Percentiles rank a stretch among this genome's conserved stretches.
Evolutionary conservation across 768 basidiomycete species (phyloP).

Genomic region (Kwoniella botswanensis): DNA sequence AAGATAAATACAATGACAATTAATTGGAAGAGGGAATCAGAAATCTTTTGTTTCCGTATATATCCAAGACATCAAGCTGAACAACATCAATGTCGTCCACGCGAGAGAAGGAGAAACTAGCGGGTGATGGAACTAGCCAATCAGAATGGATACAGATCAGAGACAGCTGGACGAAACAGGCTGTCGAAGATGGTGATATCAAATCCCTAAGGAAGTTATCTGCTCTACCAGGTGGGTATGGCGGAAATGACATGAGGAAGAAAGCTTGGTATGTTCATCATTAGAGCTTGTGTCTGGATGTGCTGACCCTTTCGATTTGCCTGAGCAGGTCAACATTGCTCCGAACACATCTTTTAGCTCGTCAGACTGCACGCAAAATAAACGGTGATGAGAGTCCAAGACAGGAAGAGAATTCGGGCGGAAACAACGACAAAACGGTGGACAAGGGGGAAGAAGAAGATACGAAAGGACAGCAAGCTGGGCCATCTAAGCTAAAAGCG

Average conservation of each 20-base stretch:
- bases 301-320: too few relatives aligned
- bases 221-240: slow-evolving; percentile 55
- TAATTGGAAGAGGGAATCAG: too few relatives aligned
- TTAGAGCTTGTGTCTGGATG: too few relatives aligned
- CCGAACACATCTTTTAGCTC: slow-evolving; percentile 2
- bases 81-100: background rate
- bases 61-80: too few relatives aligned
- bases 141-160: slow-evolving; percentile 34
- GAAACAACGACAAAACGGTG: background rate
- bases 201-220: slow-evolving; percentile 45
- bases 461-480: background rate
- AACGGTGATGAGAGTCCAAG: background rate
- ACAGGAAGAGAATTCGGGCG: background rate
- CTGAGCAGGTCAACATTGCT: slow-evolving; percentile 6
- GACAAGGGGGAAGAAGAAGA: background rate
- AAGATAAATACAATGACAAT: too few relatives aligned
- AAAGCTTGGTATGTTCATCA: slow-evolving; percentile 52
- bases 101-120: background rate
- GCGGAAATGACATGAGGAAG: slow-evolving; percentile 47
- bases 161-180: slow-evolving; percentile 43
- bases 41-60: too few relatives aligned
- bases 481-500: background rate
- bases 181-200: slow-evolving; percentile 43
- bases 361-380: background rate
- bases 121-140: too few relatives aligned